phyloP scores from a whole-genome alignment of 1,139 yeast species.

The Protomyces lactucae-debilis region DNA sequence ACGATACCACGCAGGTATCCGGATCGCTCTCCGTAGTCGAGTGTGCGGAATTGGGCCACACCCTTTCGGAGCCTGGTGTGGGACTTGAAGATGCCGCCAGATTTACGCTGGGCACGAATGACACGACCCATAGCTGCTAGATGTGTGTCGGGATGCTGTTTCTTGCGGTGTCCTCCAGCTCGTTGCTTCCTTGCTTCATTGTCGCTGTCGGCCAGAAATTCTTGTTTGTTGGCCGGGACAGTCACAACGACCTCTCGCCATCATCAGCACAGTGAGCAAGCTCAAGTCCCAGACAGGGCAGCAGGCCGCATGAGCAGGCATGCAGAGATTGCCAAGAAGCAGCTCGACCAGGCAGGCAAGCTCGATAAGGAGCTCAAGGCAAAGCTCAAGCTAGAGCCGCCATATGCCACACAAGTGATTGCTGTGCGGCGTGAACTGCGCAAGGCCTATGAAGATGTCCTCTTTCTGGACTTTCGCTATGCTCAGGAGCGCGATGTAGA shows the following conservation, averaged over 20 bases:
- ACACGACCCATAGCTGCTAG: slow-evolving; percentile 69
- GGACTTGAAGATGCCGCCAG: slow-evolving; percentile 99
- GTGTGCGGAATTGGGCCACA: slow-evolving; percentile 99
- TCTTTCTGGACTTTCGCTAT: slow-evolving; percentile 27
- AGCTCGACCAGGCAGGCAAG: not conserved
- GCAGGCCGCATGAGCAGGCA: not conserved
- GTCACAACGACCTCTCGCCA: no score
- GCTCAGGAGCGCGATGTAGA: slow-evolving; percentile 31
- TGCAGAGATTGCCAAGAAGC: not conserved
- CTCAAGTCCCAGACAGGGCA: no score
- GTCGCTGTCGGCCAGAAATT: no score
- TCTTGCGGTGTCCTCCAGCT: not conserved
- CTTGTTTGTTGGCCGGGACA: no score
- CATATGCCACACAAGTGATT: not conserved
- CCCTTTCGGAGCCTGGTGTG: slow-evolving; percentile 99
- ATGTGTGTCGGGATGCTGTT: not conserved
- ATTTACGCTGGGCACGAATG: slow-evolving; percentile 99
- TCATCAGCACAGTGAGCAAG: no score
- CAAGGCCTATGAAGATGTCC: slow-evolving; percentile 24
- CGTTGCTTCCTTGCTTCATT: not conserved
- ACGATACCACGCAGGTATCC: slow-evolving; percentile 99
- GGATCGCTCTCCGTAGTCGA: slow-evolving; percentile 99
- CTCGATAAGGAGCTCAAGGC: not conserved
- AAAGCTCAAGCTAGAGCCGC: slow-evolving; percentile 8
- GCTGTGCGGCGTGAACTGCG: slow-evolving; percentile 22